These are phyloP conservation scores for Perkinsela sp. DNA, from an alignment of 208 protist genomes.

Conservation along the genomic window DNA sequence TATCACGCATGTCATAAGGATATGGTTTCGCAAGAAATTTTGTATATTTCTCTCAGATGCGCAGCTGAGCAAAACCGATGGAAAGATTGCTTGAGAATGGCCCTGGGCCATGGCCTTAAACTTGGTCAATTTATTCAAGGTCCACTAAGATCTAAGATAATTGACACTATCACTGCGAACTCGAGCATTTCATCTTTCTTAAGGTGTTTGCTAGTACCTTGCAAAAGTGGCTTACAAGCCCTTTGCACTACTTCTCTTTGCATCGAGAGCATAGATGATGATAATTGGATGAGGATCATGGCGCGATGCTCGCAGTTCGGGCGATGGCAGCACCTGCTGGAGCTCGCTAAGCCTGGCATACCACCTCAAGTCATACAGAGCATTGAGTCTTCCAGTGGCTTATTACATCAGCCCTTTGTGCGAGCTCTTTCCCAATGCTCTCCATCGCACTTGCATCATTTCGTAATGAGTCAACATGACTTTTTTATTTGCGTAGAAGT, in stretches of 20 bases:
- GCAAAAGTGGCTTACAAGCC: too few species aligned
- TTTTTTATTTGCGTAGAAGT: not conserved
- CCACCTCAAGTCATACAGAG: not conserved
- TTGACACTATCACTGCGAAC: too few species aligned
- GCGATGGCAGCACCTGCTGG: not conserved
- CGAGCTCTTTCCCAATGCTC: not conserved
- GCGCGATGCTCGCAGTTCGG: not conserved
- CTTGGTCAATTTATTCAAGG: not conserved
- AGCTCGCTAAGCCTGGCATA: not conserved
- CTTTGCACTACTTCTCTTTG: too few species aligned
- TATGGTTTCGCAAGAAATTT: not conserved
- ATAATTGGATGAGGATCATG: not conserved
- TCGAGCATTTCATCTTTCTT: too few species aligned
- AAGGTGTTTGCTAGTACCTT: too few species aligned
- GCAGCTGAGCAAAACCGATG: not conserved
- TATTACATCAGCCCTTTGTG: not conserved
- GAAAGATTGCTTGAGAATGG: not conserved
- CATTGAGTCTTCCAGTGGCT: not conserved
- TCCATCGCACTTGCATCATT: not conserved
- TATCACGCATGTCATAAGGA: not conserved
- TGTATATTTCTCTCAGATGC: not conserved
- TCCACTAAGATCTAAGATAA: not conserved
- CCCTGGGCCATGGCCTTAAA: not conserved
- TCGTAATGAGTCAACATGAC: not conserved
- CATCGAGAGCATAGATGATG: too few species aligned